Conservation (phyloP, 2,329 filamentous ascomycete species). For the Phyllachora maydis region DNA sequence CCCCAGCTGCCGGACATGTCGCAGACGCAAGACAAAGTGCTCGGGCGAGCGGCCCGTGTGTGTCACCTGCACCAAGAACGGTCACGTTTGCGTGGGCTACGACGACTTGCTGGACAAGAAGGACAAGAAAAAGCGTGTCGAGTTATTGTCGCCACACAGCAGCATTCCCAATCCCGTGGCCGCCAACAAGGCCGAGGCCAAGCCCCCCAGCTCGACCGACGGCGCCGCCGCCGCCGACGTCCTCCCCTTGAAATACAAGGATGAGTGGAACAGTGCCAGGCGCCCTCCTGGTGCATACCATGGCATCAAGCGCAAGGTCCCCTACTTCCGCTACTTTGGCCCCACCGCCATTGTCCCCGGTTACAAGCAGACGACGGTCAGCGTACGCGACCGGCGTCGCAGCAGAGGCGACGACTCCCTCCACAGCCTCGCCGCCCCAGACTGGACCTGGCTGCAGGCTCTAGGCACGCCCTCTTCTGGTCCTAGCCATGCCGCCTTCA, state of each 20-base stretch:
- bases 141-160: slow-evolving; percentile 2
- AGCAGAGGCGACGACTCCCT: slow-evolving; percentile 28
- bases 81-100: slow-evolving; percentile 49
- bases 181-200: slow-evolving; percentile 8
- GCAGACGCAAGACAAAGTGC: slow-evolving; percentile 57
- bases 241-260: slow-evolving; percentile 4
- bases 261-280: slow-evolving; percentile 14
- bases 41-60: slow-evolving; percentile 53
- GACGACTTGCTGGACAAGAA: slow-evolving; percentile 29
- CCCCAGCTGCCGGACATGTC: slow-evolving; percentile 47
- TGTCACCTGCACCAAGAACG: slow-evolving; percentile 52
- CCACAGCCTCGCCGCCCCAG: slow-evolving; percentile 3
- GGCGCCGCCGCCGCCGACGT: slow-evolving; percentile 4
- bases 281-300: slow-evolving; percentile 26
- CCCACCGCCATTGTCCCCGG: slow-evolving; percentile 81
- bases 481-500: no score
- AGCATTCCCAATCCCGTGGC: neutral
- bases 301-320: slow-evolving; percentile 43
- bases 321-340: slow-evolving; percentile 81
- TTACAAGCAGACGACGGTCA: slow-evolving; percentile 78
- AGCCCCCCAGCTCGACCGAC: slow-evolving; percentile 6
- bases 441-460: slow-evolving; percentile 3
- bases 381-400: slow-evolving; percentile 35
- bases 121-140: slow-evolving; percentile 9
- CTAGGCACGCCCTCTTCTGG: slow-evolving; percentile 5